Conservation (phyloP, 495 filamentous ascomycete species). For the Tuber melanosporum region DNA sequence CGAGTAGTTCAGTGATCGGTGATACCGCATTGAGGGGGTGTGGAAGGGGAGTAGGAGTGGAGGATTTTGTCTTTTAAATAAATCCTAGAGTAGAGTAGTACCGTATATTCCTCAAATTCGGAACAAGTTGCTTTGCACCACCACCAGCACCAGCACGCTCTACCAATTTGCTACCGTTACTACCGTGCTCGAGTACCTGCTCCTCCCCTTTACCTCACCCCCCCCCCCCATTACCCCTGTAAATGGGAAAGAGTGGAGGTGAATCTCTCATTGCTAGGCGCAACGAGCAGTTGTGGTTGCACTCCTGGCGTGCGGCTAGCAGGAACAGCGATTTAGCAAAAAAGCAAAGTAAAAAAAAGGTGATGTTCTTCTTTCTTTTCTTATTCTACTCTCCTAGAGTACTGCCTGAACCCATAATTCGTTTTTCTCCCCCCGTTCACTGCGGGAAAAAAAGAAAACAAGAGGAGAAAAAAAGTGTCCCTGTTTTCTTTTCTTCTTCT, state of each 20-base stretch:
- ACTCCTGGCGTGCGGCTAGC: neutral
- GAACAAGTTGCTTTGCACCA: conserved; percentile 23
- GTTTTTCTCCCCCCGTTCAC: neutral
- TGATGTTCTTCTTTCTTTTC: neutral
- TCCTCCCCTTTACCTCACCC: conserved; percentile 9
- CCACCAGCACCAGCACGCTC: conserved; percentile 28
- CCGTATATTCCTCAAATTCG: conserved; percentile 11
- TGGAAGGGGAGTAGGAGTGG: conserved; percentile 14
- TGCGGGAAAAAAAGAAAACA: neutral
- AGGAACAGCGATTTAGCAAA: neutral
- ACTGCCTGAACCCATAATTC: neutral
- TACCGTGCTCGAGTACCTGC: conserved; percentile 1
- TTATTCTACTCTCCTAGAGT: neutral
- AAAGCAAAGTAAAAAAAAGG: neutral
- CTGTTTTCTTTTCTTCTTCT: neutral
- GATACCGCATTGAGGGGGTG: conserved; percentile 31
- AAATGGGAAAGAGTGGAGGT: neutral
- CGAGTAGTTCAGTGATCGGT: conserved; percentile 23
- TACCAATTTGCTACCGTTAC: conserved; percentile 1
- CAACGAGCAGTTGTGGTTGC: neutral
- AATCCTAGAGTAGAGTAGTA: conserved; percentile 10
- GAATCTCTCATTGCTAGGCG: neutral
- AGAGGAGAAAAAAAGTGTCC: neutral
- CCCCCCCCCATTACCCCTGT: conserved; percentile 19
- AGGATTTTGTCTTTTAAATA: conserved; percentile 14